Base-by-base conservation (phyloP, 768 basidiomycete species). In the Pholiota molesta region DNA sequence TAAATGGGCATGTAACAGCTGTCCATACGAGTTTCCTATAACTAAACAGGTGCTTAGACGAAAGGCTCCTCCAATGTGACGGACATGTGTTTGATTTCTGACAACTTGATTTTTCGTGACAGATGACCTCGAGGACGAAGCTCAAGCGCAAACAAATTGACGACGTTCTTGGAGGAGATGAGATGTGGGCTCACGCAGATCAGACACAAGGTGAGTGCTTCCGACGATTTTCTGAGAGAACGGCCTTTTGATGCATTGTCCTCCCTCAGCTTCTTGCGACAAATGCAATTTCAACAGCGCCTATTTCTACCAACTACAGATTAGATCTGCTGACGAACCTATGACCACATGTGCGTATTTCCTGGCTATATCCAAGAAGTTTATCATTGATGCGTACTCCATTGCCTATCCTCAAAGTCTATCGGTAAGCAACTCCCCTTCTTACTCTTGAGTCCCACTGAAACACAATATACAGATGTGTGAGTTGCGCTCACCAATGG, bases 241-340 rank as follows among this genome's bases (percentile, higher is more conserved):
- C 19, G 8, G n/a, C 19, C 23, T 23, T 26, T 44, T 44, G n/a
- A 44, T 16, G 4, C 23, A 5, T 14, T 37, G 40, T 26, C 39
- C 17, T 35, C 23, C 23, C 10, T 49, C 23, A 88, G 86, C 86
- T 16, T 79, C 75, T 8, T 87, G 86, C 69, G 81, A 80, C 53
- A 94, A 95, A 67, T 99, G 97, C 73, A 95, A 96, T 70, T 80
- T 89, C 71, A 81, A 85, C 51, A 79, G 88, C 52, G 96, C 97
- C 4, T 98, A 95, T 75, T 99, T 92, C 77, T 93, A 95, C 72
- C 95, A 98, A 78, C 79, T 99, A 14, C 97, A 99, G 73, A 99
- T 98, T 63, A 79, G 97, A 47, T 96, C 93, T 67, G 94, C 93
- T 0, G 94, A 95, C 71, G 94, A 95, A 70, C 92, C 92, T 16